Evolutionary conservation across 1,284 basidiomycete genomes (phyloP), one percentile per base, ranked within the genome.

Genomic region (Coriolopsis trogii): DNA sequence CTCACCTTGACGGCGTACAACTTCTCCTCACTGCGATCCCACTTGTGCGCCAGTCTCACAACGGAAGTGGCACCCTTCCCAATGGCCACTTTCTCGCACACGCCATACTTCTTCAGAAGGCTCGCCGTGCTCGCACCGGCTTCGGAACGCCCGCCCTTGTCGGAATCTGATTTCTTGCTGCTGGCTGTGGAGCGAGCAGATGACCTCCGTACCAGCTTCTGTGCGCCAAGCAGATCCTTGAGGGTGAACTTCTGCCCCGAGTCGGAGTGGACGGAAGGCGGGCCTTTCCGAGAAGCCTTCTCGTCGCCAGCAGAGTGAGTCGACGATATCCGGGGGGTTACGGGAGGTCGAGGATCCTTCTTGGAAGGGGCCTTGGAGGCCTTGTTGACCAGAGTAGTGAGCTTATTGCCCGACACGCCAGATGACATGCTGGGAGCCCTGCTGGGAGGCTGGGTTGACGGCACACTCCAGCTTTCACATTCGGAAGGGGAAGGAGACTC

Each of bases 51-150:
- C 3, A 99, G 81, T 37, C 93, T 81, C 34, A 99, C 97, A 48
- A 98, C 94, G 29, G 93, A 95, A 5, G 96, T 99, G 10, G 96
- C 97, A 30, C 96, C 96, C 71, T 96, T 98, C 41, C 96, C 96
- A 62, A 99, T 98, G 8, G 95, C 94, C 15, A 95, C 85, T 73
- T 95, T 94, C 73, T 97, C 94, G 72, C 95, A 98, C 5, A 98
- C 88, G 29, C 96, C 96, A 66, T 99, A 99, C 79, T 98, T 98
- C 71, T 96, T 89, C 46, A 89, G 71, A 56, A 94, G 69, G 64
- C 85, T 88, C 34, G 74, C 70, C 3, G 78, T 72, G 58, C 82
- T 85, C 47, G 85, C 87, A 2, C 84, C 87, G 1, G 75, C 77
- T 4, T 73, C 76, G 39, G 84, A 86, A 65, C 76, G 80, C 16